phyloP scores from a whole-genome alignment of 1,139 yeast species.

The Zygosaccharomyces sapae region DNA sequence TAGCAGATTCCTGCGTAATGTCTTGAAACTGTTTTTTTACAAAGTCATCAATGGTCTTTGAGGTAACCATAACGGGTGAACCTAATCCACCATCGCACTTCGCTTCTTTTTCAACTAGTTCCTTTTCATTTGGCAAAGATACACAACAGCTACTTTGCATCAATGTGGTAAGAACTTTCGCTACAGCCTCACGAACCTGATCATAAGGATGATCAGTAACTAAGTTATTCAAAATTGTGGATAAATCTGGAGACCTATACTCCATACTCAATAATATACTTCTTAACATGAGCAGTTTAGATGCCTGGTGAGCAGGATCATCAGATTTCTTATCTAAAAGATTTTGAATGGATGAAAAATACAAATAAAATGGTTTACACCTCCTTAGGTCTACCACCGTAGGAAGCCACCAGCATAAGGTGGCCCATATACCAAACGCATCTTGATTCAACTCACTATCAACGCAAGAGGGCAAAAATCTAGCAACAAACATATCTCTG shows the following conservation, averaged over 20 bases:
- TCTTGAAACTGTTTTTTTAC: slow-evolving; percentile 42
- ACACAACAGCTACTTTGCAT: slow-evolving; percentile 53
- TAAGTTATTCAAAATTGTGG: slow-evolving; percentile 44
- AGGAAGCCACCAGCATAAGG: slow-evolving; percentile 73
- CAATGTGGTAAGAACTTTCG: slow-evolving; percentile 56
- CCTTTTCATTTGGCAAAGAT: slow-evolving; percentile 43
- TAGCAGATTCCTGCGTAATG: slow-evolving; percentile 45
- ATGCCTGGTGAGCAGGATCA: slow-evolving; percentile 64
- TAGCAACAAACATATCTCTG: slow-evolving; percentile 48
- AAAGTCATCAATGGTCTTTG: slow-evolving; percentile 30
- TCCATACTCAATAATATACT: slow-evolving; percentile 53
- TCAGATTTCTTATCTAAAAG: slow-evolving; percentile 51
- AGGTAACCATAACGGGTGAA: slow-evolving; percentile 30
- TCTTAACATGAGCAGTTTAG: slow-evolving; percentile 53
- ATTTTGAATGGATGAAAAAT: slow-evolving; percentile 43
- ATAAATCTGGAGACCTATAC: slow-evolving; percentile 56
- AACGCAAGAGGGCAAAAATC: slow-evolving; percentile 47
- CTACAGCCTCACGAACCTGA: slow-evolving; percentile 69
- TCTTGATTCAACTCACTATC: slow-evolving; percentile 70
- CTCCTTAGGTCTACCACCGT: slow-evolving; percentile 64
- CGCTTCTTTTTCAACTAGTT: slow-evolving; percentile 40
- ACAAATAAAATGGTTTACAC: slow-evolving; percentile 49
- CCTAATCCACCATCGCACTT: slow-evolving; percentile 41
- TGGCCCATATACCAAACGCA: slow-evolving; percentile 69
- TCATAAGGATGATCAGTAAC: slow-evolving; percentile 65